phyloP scores from a whole-genome alignment of 345 rosid species.

The Syzygium grande region DNA sequence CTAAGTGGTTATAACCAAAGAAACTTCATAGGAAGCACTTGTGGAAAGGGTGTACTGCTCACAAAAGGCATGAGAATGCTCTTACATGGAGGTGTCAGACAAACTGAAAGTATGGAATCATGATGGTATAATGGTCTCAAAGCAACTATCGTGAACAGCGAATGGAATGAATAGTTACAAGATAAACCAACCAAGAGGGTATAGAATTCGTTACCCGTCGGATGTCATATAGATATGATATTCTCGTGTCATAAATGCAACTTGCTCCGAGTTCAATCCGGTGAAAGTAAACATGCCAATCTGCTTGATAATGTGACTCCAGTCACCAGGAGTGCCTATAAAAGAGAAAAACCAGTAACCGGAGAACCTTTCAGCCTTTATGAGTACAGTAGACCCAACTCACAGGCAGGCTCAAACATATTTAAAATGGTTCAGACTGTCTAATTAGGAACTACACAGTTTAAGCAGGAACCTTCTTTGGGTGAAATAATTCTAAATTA shows the following conservation, averaged over 20 bases:
- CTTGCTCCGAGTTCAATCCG: constrained; percentile 16
- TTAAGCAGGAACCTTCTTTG: not conserved
- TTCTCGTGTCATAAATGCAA: constrained; percentile 12
- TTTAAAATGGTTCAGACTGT: not conserved
- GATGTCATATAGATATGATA: constrained; percentile 19
- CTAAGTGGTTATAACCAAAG: not conserved
- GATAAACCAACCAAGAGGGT: not conserved
- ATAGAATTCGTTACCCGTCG: constrained; percentile 3
- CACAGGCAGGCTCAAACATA: not conserved
- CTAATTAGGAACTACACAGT: not conserved
- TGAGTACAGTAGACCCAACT: not conserved
- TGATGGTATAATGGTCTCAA: not conserved
- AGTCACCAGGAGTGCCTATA: constrained; percentile 17
- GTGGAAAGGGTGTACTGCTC: not conserved
- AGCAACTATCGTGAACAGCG: not conserved
- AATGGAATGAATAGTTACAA: not conserved
- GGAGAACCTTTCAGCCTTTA: not conserved
- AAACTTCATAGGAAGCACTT: not conserved
- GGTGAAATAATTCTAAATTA: not conserved
- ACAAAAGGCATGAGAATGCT: not conserved
- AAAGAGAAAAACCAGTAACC: not conserved
- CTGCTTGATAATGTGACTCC: constrained; percentile 24
- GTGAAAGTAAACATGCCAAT: constrained; percentile 23
- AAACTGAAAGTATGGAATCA: not conserved
- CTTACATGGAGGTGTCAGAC: not conserved